These are phyloP conservation scores for Tephrocybe sp. DNA, from an alignment of 768 basidiomycete species.

Conservation along the genomic window DNA sequence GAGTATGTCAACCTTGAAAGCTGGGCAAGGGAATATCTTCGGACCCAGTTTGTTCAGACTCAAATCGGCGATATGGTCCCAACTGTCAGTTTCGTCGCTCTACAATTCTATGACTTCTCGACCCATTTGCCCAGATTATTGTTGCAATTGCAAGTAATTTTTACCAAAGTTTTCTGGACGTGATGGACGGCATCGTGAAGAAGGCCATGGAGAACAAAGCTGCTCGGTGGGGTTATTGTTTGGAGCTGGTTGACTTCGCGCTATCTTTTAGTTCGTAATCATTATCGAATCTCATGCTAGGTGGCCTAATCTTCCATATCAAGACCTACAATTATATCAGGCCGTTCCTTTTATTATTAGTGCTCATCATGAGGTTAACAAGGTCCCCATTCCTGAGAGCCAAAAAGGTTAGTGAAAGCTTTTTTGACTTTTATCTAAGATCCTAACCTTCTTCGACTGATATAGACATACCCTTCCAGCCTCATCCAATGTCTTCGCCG, in stretches of 20 bases:
- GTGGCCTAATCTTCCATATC: neutral
- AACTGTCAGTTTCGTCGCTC: conserved; percentile 1
- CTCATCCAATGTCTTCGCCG: no score
- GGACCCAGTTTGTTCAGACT: conserved; percentile 9
- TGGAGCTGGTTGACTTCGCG: conserved; percentile 18
- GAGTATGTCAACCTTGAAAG: conserved; percentile 13
- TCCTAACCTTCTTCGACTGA: no score
- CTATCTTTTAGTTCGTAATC: conserved; percentile 15
- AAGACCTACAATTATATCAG: conserved; percentile 12
- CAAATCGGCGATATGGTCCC: conserved; percentile 10
- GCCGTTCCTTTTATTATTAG: no score
- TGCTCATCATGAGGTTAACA: no score
- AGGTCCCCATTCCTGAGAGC: no score
- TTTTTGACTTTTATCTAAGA: no score
- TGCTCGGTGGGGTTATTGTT: conserved; percentile 5
- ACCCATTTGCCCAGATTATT: conserved; percentile 12
- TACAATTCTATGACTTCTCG: neutral
- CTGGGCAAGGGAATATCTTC: conserved; percentile 18
- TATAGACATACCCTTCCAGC: no score
- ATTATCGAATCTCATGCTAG: neutral
- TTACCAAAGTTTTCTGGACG: conserved; percentile 17
- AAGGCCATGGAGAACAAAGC: conserved; percentile 15
- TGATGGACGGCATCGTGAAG: conserved; percentile 15
- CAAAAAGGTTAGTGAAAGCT: no score
- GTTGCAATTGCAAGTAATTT: conserved; percentile 17